Evolutionary conservation across 192 early-diverging fungal species (phyloP).

Genomic region (Dissophora ornata): DNA sequence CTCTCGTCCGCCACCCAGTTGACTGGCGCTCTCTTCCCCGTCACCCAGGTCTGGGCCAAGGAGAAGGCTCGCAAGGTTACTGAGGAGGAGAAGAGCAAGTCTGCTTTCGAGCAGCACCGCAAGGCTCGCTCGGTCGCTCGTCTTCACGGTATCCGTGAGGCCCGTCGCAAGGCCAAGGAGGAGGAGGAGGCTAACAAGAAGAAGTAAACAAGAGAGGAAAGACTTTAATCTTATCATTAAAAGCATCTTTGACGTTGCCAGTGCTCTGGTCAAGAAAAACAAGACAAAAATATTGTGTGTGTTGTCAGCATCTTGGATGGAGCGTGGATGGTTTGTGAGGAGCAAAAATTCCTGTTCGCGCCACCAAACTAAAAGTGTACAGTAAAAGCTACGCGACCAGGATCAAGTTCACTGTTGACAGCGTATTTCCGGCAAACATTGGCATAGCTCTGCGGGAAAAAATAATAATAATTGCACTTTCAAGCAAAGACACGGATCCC

Average conservation of each 20-base stretch:
- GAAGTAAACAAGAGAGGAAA: constrained; percentile 54
- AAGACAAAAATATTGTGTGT: too few relatives aligned
- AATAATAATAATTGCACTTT: too few relatives aligned
- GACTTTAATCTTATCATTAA: neutral
- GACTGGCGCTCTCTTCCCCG: constrained; percentile 72
- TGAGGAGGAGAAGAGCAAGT: constrained; percentile 62
- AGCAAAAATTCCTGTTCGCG: too few relatives aligned
- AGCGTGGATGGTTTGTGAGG: too few relatives aligned
- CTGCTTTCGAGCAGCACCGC: constrained; percentile 80
- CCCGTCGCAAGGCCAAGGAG: constrained; percentile 80
- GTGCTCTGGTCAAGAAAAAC: constrained; percentile 8
- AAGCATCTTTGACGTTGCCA: constrained; percentile 14
- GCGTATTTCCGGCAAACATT: too few relatives aligned
- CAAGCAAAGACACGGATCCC: too few relatives aligned
- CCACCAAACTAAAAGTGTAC: too few relatives aligned
- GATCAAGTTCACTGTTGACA: too few relatives aligned
- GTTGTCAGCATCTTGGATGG: too few relatives aligned
- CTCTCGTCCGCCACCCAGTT: constrained; percentile 72
- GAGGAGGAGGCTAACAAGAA: constrained; percentile 87
- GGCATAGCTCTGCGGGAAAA: too few relatives aligned
- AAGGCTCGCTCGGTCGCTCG: constrained; percentile 81
- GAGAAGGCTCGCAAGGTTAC: constrained; percentile 65
- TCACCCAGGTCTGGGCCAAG: constrained; percentile 65
- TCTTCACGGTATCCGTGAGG: constrained; percentile 81
- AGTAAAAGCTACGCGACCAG: too few relatives aligned